phyloP scores from a whole-genome alignment of 139 green algal species.

The Chlamydomonas eustigma region DNA sequence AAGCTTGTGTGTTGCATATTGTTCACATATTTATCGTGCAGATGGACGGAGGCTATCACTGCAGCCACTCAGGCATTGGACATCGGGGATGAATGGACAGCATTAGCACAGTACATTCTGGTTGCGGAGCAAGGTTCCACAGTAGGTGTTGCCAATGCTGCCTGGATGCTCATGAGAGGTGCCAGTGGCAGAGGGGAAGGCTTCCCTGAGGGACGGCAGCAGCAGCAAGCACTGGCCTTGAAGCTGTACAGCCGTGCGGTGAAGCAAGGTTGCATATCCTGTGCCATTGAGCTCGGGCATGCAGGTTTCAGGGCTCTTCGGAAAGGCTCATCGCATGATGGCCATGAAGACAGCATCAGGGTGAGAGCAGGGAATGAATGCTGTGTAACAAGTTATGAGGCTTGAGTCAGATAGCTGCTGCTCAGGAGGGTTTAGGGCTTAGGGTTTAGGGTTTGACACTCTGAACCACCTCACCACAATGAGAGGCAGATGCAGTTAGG shows the following conservation, averaged over 20 bases:
- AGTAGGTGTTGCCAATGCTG: constrained; percentile 40
- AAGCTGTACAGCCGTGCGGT: constrained; percentile 7
- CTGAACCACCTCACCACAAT: too few species aligned
- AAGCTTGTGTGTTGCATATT: background rate
- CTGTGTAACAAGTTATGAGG: background rate
- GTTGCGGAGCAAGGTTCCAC: constrained; percentile 48
- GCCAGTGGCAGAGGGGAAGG: background rate
- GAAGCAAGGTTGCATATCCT: background rate
- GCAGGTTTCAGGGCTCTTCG: background rate
- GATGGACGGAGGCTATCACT: constrained; percentile 21
- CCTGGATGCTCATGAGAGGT: constrained; percentile 37
- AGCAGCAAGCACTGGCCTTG: background rate
- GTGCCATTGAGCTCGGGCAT: constrained; percentile 5
- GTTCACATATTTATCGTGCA: background rate
- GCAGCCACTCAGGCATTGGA: constrained; percentile 18
- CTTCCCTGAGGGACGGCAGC: background rate
- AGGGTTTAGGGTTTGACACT: too few species aligned
- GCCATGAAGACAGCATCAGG: background rate
- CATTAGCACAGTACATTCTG: constrained; percentile 34
- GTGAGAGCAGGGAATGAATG: background rate
- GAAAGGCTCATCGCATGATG: background rate
- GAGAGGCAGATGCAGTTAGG: background rate
- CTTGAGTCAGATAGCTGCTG: background rate
- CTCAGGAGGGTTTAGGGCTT: background rate
- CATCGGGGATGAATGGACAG: constrained; percentile 29